phyloP scores from a whole-genome alignment of 192 early-diverging fungal genomes.

The Glomus cerebriforme region DNA sequence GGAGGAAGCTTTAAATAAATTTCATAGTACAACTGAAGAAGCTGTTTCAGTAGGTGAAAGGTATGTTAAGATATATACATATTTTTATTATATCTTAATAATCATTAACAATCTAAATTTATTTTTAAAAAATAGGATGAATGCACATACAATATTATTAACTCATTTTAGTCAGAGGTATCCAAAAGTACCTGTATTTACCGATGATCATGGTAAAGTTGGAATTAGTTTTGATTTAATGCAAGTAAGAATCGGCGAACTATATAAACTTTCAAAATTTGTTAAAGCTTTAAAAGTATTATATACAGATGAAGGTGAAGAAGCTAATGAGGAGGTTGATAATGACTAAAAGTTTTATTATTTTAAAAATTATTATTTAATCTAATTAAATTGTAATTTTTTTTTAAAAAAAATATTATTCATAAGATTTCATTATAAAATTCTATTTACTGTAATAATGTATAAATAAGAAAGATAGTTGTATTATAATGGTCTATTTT shows the following conservation, averaged over 20 bases:
- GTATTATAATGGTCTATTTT: too few relatives aligned
- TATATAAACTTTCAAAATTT: conserved; percentile 52
- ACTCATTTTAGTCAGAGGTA: conserved; percentile 98
- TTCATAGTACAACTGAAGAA: conserved; percentile 86
- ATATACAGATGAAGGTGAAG: conserved; percentile 50
- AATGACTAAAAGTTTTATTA: conserved; percentile 21
- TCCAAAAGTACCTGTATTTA: conserved; percentile 73
- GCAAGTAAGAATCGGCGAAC: conserved; percentile 55
- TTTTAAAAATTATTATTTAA: too few relatives aligned
- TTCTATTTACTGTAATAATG: too few relatives aligned
- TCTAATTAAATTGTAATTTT: too few relatives aligned
- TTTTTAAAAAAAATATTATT: too few relatives aligned
- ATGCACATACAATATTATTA: conserved; percentile 77
- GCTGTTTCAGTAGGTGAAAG: conserved; percentile 78
- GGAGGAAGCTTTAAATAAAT: conserved; percentile 74
- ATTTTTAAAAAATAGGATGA: conserved; percentile 61
- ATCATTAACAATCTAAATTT: not conserved
- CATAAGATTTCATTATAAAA: too few relatives aligned
- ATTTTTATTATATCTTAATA: too few relatives aligned
- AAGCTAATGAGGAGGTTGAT: conserved; percentile 44
- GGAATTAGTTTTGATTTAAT: conserved; percentile 83
- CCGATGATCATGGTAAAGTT: conserved; percentile 40
- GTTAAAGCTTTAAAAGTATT: conserved; percentile 55
- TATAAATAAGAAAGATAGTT: too few relatives aligned
- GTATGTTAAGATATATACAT: conserved; percentile 33